phyloP scores from a whole-genome alignment of 306 rosid species.

The Spatholobus suberectus region DNA sequence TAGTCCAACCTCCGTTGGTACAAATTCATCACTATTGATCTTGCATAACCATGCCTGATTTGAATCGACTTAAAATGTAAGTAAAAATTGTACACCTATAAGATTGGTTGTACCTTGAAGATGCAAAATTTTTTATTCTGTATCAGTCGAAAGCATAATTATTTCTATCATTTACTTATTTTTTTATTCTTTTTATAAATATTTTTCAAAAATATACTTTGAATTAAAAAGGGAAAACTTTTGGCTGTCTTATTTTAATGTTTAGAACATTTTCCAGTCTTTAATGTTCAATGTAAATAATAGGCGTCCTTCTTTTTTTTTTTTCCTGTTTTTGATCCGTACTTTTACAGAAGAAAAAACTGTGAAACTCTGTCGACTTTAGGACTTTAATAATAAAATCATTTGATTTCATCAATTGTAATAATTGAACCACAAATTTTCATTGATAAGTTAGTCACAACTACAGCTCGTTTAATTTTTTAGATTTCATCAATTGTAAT shows the following conservation, averaged over 20 bases:
- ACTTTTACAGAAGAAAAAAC: neutral
- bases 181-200: no score
- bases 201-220: neutral
- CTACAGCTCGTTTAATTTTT: neutral
- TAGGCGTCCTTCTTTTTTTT: neutral
- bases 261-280: neutral
- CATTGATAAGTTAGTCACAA: neutral
- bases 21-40: neutral
- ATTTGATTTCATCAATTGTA: neutral
- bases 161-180: neutral
- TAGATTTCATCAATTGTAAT: neutral
- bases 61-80: neutral
- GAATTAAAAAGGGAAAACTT: neutral
- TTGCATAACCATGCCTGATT: neutral
- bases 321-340: neutral
- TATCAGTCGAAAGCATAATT: neutral
- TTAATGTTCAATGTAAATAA: neutral
- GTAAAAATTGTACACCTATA: neutral
- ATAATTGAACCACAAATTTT: neutral
- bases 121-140: neutral
- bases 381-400: neutral
- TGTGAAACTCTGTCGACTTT: neutral
- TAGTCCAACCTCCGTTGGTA: no score
- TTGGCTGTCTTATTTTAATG: neutral
- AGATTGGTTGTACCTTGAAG: neutral